Conservation (phyloP, 2,329 filamentous ascomycete species). For the Ilyonectria robusta region DNA sequence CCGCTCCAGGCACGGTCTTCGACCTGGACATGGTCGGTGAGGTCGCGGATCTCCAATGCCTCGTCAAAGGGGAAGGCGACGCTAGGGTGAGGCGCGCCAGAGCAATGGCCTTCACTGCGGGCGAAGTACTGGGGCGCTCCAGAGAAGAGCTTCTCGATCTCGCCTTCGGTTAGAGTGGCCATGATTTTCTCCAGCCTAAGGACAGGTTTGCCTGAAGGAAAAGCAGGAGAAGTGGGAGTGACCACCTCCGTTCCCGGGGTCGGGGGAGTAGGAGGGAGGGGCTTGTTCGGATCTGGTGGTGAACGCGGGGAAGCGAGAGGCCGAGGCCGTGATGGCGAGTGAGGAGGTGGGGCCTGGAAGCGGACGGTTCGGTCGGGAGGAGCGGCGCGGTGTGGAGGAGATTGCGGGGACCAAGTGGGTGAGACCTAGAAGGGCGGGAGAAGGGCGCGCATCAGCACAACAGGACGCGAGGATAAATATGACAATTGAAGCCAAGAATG, state of each 20-base stretch:
- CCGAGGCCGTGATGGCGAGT: conserved; percentile 45
- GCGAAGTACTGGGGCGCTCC: conserved; percentile 82
- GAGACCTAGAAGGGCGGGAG: conserved; percentile 23
- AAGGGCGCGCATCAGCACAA: conserved; percentile 22
- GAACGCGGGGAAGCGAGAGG: conserved; percentile 53
- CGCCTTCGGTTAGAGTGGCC: conserved; percentile 69
- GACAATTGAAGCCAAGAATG: conserved; percentile 10
- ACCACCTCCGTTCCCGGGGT: conserved; percentile 55
- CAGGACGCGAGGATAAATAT: not conserved
- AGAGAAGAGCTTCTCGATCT: conserved; percentile 80
- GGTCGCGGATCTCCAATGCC: conserved; percentile 71
- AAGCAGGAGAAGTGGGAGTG: conserved; percentile 45
- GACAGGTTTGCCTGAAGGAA: conserved; percentile 57
- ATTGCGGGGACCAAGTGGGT: conserved; percentile 43
- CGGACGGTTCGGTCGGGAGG: conserved; percentile 45
- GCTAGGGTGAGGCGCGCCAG: conserved; percentile 72
- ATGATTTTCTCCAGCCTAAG: conserved; percentile 72
- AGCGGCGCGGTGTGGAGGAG: conserved; percentile 45
- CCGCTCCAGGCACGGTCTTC: conserved; percentile 75
- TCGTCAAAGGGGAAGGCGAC: conserved; percentile 79
- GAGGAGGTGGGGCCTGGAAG: conserved; percentile 41
- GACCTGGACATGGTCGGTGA: conserved; percentile 75
- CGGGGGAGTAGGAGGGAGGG: conserved; percentile 67
- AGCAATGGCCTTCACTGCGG: conserved; percentile 71
- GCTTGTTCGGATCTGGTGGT: conserved; percentile 67